These are phyloP conservation scores for Geranium incanum DNA, from an alignment of 441 rosid species.

Conservation along the genomic window DNA sequence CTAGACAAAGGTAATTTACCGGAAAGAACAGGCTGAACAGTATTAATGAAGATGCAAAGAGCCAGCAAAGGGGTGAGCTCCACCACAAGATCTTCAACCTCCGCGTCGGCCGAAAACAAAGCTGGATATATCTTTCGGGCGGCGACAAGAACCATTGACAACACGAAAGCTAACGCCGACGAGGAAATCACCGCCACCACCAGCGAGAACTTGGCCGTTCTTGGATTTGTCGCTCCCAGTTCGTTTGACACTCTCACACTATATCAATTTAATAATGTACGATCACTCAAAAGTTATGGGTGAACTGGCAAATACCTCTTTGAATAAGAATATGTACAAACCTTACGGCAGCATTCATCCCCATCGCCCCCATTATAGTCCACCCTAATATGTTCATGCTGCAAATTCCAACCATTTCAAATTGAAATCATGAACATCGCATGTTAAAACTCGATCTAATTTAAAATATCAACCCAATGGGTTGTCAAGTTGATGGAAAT, in stretches of 20 bases:
- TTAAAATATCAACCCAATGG: too few relatives aligned
- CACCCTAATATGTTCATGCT: conserved; percentile 20
- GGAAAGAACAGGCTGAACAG: not conserved
- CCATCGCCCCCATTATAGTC: conserved; percentile 16
- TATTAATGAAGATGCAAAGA: conserved; percentile 11
- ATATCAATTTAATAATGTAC: not conserved
- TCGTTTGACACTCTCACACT: conserved; percentile 20
- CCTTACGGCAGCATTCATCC: conserved; percentile 19
- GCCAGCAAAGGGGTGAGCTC: conserved; percentile 14
- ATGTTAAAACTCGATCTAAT: too few relatives aligned
- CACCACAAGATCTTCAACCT: not conserved
- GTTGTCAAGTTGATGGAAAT: too few relatives aligned
- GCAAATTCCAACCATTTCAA: not conserved
- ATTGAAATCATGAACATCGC: not conserved
- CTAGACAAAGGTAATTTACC: not conserved
- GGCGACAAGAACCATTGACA: not conserved
- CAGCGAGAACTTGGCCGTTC: not conserved
- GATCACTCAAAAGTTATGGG: too few relatives aligned
- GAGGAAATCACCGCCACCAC: not conserved
- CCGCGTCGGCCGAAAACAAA: not conserved
- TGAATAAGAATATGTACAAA: not conserved
- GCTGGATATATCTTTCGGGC: not conserved
- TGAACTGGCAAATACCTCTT: too few relatives aligned
- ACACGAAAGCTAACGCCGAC: not conserved
- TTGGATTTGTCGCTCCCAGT: not conserved